Percentiles rank a stretch among this genome's conserved stretches.
phyloP scores from a whole-genome alignment of 2,329 filamentous ascomycete species.

The Akanthomyces uredinophilus region DNA sequence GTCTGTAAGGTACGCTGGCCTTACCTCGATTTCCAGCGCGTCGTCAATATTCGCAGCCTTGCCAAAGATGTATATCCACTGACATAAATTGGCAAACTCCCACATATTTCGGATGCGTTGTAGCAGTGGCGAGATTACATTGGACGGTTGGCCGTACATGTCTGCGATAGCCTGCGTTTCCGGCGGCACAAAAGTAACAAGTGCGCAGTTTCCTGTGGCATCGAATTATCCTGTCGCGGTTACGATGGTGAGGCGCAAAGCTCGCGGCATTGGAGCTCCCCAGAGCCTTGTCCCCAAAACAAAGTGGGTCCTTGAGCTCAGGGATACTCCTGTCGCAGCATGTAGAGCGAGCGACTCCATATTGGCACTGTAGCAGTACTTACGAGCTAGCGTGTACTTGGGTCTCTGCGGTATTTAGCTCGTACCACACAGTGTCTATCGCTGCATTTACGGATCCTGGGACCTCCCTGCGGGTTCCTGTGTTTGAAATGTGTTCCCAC shows the following conservation, averaged over 20 bases:
- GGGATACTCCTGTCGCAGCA: background rate
- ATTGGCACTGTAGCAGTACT: background rate
- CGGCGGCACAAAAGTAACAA: slow-evolving; percentile 4
- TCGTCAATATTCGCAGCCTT: slow-evolving; percentile 85
- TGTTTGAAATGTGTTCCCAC: slow-evolving; percentile 13
- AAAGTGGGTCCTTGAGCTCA: background rate
- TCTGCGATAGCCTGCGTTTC: background rate
- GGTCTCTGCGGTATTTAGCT: background rate
- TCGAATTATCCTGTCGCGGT: background rate
- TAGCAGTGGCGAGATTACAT: slow-evolving; percentile 39
- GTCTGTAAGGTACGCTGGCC: background rate
- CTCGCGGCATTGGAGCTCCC: background rate
- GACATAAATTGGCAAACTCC: slow-evolving; percentile 91
- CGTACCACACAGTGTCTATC: background rate
- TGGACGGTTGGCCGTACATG: background rate
- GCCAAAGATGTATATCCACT: slow-evolving; percentile 91
- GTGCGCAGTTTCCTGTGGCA: background rate
- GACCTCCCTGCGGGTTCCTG: background rate
- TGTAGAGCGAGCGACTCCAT: background rate
- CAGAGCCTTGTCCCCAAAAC: background rate
- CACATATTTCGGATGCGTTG: slow-evolving; percentile 79
- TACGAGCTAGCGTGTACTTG: background rate
- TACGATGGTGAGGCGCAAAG: background rate
- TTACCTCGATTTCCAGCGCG: slow-evolving; percentile 83
- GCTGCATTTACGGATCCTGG: background rate